phyloP scores from a whole-genome alignment of 2,329 filamentous ascomycete species.

The Atkinsonella hypoxylon region DNA sequence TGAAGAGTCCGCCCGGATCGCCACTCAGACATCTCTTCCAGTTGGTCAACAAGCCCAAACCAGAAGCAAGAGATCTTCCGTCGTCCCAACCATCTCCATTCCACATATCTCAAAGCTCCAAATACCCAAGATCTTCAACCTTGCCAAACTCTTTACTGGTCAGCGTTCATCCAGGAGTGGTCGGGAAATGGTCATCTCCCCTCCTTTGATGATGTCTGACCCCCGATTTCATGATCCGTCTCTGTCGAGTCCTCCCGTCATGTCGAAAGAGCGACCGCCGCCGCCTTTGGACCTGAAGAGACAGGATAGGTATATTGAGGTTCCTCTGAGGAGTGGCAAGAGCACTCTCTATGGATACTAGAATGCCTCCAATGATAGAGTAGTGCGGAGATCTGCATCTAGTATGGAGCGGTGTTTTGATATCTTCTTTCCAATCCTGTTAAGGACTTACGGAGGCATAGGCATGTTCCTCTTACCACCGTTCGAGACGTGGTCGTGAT shows the following conservation, averaged over 20 bases:
- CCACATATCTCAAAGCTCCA: conserved; percentile 17
- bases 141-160: conserved; percentile 8
- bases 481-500: background rate
- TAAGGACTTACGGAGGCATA: background rate
- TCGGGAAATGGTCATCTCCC: conserved; percentile 17
- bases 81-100: background rate
- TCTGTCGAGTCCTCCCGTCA: conserved; percentile 6
- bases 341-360: conserved; percentile 20
- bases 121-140: conserved; percentile 27
- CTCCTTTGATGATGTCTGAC: conserved; percentile 17
- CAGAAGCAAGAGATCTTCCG: background rate
- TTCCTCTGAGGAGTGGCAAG: conserved; percentile 23
- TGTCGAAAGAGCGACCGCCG: conserved; percentile 3
- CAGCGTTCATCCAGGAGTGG: conserved; percentile 11
- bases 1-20: background rate
- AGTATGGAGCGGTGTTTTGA: background rate
- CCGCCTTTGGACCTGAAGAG: background rate
- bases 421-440: background rate
- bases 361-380: background rate
- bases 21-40: background rate
- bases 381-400: background rate
- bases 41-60: background rate
- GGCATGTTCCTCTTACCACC: background rate
- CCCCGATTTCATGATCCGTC: conserved; percentile 16
- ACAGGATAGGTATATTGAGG: conserved; percentile 13